Evolutionary conservation across 768 basidiomycete species (phyloP).

Genomic region (Cyclocybe aegerita): DNA sequence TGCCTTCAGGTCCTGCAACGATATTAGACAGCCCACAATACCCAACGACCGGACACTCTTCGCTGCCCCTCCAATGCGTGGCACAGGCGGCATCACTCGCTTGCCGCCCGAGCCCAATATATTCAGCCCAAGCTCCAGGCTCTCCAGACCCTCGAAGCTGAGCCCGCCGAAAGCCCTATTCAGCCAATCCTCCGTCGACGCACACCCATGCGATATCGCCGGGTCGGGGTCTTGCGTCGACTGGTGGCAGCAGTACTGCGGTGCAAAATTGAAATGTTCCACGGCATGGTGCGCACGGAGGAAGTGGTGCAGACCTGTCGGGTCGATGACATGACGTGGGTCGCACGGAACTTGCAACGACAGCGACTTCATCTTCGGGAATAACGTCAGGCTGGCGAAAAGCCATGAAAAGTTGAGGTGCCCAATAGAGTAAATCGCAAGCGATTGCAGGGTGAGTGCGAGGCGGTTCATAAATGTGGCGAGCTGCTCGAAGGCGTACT

Average conservation of each 20-base stretch:
- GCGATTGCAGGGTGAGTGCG: conserved; percentile 8
- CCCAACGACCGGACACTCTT: conserved; percentile 2
- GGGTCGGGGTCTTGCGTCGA: conserved; percentile 4
- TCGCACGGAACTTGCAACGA: conserved; percentile 14
- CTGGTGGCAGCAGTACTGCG: conserved; percentile 16
- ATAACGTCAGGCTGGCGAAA: conserved; percentile 10
- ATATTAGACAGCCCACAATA: conserved; percentile 13
- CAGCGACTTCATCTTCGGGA: conserved; percentile 14
- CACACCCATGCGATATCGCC: not conserved
- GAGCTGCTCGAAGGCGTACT: conserved; percentile 8
- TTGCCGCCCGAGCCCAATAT: conserved; percentile 13
- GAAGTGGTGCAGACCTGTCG: conserved; percentile 13
- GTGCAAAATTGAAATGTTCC: conserved; percentile 9
- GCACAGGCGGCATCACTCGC: conserved; percentile 9
- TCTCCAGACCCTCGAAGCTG: conserved; percentile 7
- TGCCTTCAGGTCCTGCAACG: conserved; percentile 12
- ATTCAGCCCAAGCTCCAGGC: conserved; percentile 18
- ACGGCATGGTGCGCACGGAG: conserved; percentile 9
- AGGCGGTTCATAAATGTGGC: conserved; percentile 15
- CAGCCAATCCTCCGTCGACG: conserved; percentile 15
- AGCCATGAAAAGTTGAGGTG: conserved; percentile 17
- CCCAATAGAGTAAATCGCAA: conserved; percentile 13
- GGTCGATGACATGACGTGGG: conserved; percentile 15
- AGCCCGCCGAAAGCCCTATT: conserved; percentile 8
- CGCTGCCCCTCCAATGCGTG: conserved; percentile 5